Evolutionary conservation across 2,329 filamentous ascomycete genomes (phyloP), one percentile per base, ranked within the genome.

Genomic region (Pseudonectria buxi): DNA sequence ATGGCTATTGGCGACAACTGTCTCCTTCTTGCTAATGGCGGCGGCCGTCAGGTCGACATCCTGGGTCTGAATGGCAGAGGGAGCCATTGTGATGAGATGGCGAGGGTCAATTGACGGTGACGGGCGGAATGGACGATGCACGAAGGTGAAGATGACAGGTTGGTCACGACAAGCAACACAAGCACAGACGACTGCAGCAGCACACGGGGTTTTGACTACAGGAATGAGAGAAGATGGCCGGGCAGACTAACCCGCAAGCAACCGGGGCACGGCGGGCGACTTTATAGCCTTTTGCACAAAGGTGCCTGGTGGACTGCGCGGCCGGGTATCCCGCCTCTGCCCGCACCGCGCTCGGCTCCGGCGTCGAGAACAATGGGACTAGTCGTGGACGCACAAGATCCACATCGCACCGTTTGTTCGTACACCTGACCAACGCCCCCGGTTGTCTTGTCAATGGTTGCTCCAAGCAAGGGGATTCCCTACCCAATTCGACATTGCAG

Each of bases 11-110:
- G 56, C 34, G 28, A 56, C 51, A 39, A 55, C 53, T 22, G 59
- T 54, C 46, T 71, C 57, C 50, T 72, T 74, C 54, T 72, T 65
- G 47, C 68, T 61, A 39, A 77, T 58, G 46, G 71, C 71, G 13
- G 68, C 62, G 33, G 70, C 64, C 26, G 69, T 74, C 44, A 76
- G 63, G 58, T 74, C 66, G 46, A 69, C 47, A 32, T 72, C 69
- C 45, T 71, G 67, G 36, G 58, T 57, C 32, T 64, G 64, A 42
- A 64, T 55, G 26, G 63, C 69, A 28, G 69, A 65, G 44, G 71
- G 71, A 46, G 69, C 61, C 72, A 73, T 74, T 50, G 46, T 49
- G 49, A 37, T 14, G 28, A 10, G 29, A 24, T n/a, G 27, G 24
- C 26, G 10, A 26, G 37, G 35, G 35, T 32, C 36, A 14, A 28